These are phyloP conservation scores for Nicotiana paniculata DNA, from an alignment of 257 asterid species.

Conservation along the genomic window DNA sequence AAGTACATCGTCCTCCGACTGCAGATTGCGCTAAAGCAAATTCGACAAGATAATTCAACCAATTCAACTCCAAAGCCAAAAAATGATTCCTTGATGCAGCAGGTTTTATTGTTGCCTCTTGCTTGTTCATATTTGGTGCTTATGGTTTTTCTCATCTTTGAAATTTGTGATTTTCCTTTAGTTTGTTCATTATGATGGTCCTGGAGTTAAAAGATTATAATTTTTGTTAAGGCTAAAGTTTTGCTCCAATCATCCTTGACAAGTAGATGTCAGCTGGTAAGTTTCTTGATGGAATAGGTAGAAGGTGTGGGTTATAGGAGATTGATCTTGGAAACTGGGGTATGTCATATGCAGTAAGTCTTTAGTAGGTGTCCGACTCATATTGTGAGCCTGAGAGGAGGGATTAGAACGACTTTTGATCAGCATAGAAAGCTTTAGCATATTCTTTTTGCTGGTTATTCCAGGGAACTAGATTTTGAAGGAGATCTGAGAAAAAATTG, in stretches of 20 bases:
- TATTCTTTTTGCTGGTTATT: neutral
- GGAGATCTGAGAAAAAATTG: neutral
- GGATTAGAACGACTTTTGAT: neutral
- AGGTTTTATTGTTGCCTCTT: slow-evolving; percentile 39
- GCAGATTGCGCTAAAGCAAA: slow-evolving; percentile 53
- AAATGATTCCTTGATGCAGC: slow-evolving; percentile 67
- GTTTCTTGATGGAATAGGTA: slow-evolving; percentile 3
- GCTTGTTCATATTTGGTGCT: neutral
- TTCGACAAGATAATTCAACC: slow-evolving; percentile 50
- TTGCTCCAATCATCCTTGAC: neutral
- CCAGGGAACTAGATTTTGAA: neutral
- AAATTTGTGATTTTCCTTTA: neutral
- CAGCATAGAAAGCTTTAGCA: neutral
- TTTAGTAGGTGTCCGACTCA: neutral
- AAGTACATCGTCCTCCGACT: slow-evolving; percentile 6
- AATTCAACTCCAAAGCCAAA: slow-evolving; percentile 48
- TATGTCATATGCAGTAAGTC: neutral
- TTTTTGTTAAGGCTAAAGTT: neutral
- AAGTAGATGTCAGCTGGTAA: neutral
- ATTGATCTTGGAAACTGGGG: neutral
- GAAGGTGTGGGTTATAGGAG: neutral
- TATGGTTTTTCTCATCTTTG: slow-evolving; percentile 7
- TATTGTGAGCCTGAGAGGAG: neutral
- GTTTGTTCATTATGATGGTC: neutral
- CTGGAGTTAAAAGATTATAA: neutral